phyloP scores from a whole-genome alignment of 2,329 filamentous ascomycete genomes.

The Aspergillus candidus region DNA sequence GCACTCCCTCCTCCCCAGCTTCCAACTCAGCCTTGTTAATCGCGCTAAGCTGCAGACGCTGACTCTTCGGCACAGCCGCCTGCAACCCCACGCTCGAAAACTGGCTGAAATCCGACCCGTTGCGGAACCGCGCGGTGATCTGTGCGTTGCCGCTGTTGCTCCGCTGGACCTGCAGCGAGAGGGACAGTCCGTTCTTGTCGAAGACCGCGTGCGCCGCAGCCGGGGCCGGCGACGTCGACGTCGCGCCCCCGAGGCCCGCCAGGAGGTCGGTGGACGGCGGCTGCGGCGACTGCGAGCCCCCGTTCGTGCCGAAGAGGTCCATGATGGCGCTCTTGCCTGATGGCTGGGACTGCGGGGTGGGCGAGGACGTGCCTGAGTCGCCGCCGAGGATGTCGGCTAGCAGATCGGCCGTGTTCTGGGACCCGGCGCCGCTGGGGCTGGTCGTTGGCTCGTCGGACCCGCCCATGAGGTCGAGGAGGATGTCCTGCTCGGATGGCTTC shows the following conservation, averaged over 20 bases:
- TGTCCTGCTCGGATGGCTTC: slow-evolving; percentile 84
- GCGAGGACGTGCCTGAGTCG: slow-evolving; percentile 50
- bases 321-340: slow-evolving; percentile 65
- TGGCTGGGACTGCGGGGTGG: slow-evolving; percentile 51
- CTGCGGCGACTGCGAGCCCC: slow-evolving; percentile 44
- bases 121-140: slow-evolving; percentile 76
- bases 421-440: slow-evolving; percentile 50
- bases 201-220: slow-evolving; percentile 64
- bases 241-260: slow-evolving; percentile 41
- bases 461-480: slow-evolving; percentile 88
- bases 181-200: slow-evolving; percentile 73
- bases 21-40: slow-evolving; percentile 76
- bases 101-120: slow-evolving; percentile 58
- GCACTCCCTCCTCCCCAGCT: slow-evolving; percentile 75
- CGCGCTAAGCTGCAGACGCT: slow-evolving; percentile 85
- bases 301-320: slow-evolving; percentile 68
- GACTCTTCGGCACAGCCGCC: slow-evolving; percentile 91
- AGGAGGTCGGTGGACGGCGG: slow-evolving; percentile 39
- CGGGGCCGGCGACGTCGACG: slow-evolving; percentile 48
- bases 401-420: slow-evolving; percentile 73
- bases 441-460: slow-evolving; percentile 61
- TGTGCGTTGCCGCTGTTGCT: slow-evolving; percentile 65
- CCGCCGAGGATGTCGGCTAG: slow-evolving; percentile 88
- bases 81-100: slow-evolving; percentile 77
- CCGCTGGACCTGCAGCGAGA: slow-evolving; percentile 78